A percentile compares a stretch with the other conserved stretches of the same genome.
These are phyloP conservation scores for Suillus fuscotomentosus DNA, from an alignment of 768 basidiomycete species.

Conservation along the genomic window DNA sequence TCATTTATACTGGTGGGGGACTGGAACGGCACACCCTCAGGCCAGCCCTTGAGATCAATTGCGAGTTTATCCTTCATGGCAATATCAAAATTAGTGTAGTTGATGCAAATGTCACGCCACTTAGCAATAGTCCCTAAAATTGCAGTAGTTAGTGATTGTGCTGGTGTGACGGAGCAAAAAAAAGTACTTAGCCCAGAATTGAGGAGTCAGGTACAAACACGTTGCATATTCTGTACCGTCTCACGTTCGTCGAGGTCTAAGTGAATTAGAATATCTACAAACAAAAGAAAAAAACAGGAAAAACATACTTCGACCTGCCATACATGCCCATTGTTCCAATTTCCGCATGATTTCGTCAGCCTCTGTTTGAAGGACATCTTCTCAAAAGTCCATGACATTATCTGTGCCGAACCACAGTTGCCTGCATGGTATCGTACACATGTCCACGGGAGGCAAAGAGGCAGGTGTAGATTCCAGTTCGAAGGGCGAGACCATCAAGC, in stretches of 20 bases:
- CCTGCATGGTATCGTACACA: not conserved
- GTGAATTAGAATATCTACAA: not conserved
- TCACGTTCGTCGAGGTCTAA: not conserved
- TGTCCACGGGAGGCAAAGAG: constrained; percentile 4
- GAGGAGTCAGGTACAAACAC: not conserved
- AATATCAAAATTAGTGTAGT: constrained; percentile 4
- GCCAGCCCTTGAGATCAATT: constrained; percentile 7
- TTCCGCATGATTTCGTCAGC: not conserved
- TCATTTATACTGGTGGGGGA: constrained; percentile 1
- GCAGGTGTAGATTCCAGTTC: not conserved
- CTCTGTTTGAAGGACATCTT: constrained; percentile 9
- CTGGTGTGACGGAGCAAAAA: not conserved
- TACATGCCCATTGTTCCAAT: constrained; percentile 10
- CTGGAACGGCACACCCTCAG: constrained; percentile 1
- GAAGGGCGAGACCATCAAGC: constrained; percentile 4
- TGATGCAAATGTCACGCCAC: not conserved
- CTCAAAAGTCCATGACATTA: constrained; percentile 8
- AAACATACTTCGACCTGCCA: constrained; percentile 5
- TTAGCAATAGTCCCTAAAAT: not conserved
- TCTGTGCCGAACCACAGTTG: constrained; percentile 7
- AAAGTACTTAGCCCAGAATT: not conserved
- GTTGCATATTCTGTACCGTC: not conserved
- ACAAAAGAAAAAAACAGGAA: too few species aligned
- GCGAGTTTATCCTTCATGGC: constrained; percentile 5
- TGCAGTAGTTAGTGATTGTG: not conserved